A percentile compares a stretch with the other conserved stretches of the same genome.
Conservation (phyloP, 2,329 filamentous ascomycete genomes). For the Furcasterigmium sp. region DNA sequence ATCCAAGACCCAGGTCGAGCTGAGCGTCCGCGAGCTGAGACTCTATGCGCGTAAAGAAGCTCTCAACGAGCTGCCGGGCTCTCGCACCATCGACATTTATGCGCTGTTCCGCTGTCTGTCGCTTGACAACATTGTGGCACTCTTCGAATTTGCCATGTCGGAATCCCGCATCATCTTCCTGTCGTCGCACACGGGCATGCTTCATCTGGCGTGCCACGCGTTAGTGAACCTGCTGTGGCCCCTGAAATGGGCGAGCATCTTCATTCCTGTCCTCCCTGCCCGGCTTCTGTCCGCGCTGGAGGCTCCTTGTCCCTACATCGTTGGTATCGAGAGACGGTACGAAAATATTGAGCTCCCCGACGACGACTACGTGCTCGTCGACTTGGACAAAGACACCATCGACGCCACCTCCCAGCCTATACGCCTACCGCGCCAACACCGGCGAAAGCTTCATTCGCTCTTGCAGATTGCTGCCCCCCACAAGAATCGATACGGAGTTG, state of each 20-base stretch:
- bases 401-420: constrained; percentile 77
- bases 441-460: constrained; percentile 82
- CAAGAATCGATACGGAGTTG: constrained; percentile 78
- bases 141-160: constrained; percentile 89
- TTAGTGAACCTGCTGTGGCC: constrained; percentile 82
- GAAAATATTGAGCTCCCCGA: constrained; percentile 82
- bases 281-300: constrained; percentile 86
- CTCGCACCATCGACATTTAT: constrained; percentile 86
- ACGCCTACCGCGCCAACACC: constrained; percentile 78
- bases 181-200: constrained; percentile 93
- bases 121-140: constrained; percentile 83
- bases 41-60: constrained; percentile 93
- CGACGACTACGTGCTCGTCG: constrained; percentile 92
- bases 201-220: constrained; percentile 88
- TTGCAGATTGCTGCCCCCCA: constrained; percentile 88
- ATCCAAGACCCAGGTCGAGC: constrained; percentile 92
- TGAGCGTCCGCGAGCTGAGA: constrained; percentile 82
- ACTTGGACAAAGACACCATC: constrained; percentile 86
- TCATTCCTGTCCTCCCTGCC: constrained; percentile 86
- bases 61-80: constrained; percentile 85
- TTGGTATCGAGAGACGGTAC: constrained; percentile 90
- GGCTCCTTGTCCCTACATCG: constrained; percentile 93
- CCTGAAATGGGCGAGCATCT: constrained; percentile 87
- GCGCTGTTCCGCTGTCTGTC: constrained; percentile 86
- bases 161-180: constrained; percentile 95